Evolutionary conservation across 768 basidiomycete genomes (phyloP).

Genomic region (Trametes elegans): DNA sequence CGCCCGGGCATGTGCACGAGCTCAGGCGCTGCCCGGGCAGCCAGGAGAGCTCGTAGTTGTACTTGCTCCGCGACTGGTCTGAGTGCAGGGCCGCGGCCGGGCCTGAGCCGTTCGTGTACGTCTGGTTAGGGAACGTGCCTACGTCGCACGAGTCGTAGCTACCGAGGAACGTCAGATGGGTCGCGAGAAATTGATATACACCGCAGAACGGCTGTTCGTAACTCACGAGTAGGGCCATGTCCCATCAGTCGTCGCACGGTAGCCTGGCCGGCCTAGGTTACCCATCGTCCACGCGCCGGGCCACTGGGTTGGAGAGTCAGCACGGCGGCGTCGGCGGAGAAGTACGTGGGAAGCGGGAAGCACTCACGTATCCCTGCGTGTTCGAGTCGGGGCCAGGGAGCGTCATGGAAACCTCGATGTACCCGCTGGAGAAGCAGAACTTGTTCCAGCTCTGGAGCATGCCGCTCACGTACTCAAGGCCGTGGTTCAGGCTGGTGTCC

Average conservation of each 20-base stretch:
- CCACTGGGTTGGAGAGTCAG: conserved; percentile 47
- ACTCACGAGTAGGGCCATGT: conserved; percentile 79
- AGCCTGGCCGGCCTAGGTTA: conserved; percentile 82
- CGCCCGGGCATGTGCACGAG: conserved; percentile 71
- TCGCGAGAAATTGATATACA: no score
- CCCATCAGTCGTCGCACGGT: conserved; percentile 76
- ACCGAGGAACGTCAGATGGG: background rate
- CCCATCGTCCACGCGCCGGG: conserved; percentile 90
- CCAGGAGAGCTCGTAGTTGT: conserved; percentile 67
- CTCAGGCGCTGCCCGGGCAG: conserved; percentile 75
- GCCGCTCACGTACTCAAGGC: conserved; percentile 61
- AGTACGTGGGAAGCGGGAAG: conserved; percentile 1
- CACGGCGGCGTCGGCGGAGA: background rate
- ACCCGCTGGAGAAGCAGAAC: conserved; percentile 79
- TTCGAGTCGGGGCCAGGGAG: conserved; percentile 59
- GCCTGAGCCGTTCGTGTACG: conserved; percentile 42
- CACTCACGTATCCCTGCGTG: conserved; percentile 45
- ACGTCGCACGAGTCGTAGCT: conserved; percentile 58
- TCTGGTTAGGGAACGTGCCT: conserved; percentile 57
- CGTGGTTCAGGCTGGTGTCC: conserved; percentile 43
- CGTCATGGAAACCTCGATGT: conserved; percentile 63
- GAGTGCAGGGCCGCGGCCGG: conserved; percentile 63
- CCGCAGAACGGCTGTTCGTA: no score
- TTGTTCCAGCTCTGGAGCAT: conserved; percentile 93
- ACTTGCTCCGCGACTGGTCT: conserved; percentile 43